A percentile compares a stretch with the other conserved stretches of the same genome.
These are phyloP conservation scores for Boletellus deceptivus DNA, from an alignment of 1,284 basidiomycete species.

Conservation along the genomic window DNA sequence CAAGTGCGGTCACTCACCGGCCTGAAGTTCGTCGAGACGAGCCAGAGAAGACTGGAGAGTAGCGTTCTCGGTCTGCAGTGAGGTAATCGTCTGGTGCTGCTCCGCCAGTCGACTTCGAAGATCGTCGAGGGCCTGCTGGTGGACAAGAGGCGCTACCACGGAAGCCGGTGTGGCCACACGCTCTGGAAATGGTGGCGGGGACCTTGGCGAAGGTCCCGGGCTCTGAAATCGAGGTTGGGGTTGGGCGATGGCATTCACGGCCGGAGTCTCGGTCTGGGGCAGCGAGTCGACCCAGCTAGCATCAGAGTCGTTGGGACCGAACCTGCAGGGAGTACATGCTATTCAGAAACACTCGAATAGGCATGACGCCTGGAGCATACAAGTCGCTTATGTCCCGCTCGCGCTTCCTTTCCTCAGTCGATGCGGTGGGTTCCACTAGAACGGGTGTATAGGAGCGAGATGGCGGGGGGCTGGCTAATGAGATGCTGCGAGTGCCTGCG, in stretches of 20 bases:
- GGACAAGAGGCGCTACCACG: background rate
- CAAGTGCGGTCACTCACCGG: slow-evolving; percentile 10
- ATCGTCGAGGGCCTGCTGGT: slow-evolving; percentile 12
- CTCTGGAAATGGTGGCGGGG: slow-evolving; percentile 19
- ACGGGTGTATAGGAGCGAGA: slow-evolving; percentile 54
- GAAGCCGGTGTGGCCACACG: slow-evolving; percentile 11
- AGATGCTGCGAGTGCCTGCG: slow-evolving; percentile 30
- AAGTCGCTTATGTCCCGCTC: slow-evolving; percentile 48
- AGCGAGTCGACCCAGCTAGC: slow-evolving; percentile 60
- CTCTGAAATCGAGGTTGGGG: slow-evolving; percentile 11
- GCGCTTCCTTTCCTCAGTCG: slow-evolving; percentile 37
- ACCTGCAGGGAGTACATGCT: slow-evolving; percentile 28
- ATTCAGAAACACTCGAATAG: slow-evolving; percentile 2
- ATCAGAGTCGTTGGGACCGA: slow-evolving; percentile 41
- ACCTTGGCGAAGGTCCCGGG: slow-evolving; percentile 10
- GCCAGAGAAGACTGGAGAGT: slow-evolving; percentile 18
- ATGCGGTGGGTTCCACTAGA: slow-evolving; percentile 32
- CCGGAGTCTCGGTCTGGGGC: slow-evolving; percentile 43
- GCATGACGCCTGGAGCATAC: slow-evolving; percentile 37
- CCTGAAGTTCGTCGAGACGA: slow-evolving; percentile 12
- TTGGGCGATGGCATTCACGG: slow-evolving; percentile 2
- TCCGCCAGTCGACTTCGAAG: slow-evolving; percentile 18
- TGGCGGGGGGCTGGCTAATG: slow-evolving; percentile 43
- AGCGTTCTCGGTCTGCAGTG: slow-evolving; percentile 19
- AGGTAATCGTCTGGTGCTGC: slow-evolving; percentile 15